phyloP scores from a whole-genome alignment of 1,139 yeast species.

The Protomyces inundatus region DNA sequence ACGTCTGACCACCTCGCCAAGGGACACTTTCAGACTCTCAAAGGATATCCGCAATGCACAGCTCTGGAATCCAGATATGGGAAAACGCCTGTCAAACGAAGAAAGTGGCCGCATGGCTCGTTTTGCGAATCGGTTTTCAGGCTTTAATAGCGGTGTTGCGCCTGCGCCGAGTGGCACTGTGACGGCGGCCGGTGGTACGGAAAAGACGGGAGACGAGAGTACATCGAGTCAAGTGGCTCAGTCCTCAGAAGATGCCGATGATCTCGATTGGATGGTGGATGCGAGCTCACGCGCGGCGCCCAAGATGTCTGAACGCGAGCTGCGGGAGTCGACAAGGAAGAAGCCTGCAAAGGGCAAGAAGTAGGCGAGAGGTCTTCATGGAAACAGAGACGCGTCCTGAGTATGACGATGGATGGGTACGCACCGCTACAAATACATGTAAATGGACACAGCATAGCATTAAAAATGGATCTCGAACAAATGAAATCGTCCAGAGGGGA shows the following conservation, averaged over 20 bases:
- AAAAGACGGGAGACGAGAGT: neutral
- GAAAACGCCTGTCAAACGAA: conserved; percentile 17
- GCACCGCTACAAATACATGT: too few species aligned
- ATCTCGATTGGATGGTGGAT: conserved; percentile 25
- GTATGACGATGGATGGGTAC: too few species aligned
- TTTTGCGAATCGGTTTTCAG: conserved; percentile 24
- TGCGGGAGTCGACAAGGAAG: conserved; percentile 18
- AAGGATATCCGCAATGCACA: conserved; percentile 27
- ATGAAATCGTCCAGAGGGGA: too few species aligned
- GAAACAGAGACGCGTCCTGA: too few species aligned
- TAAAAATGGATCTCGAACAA: too few species aligned
- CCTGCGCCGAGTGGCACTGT: neutral
- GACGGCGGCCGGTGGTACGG: neutral
- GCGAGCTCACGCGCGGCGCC: conserved; percentile 13
- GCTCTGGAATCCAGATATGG: conserved; percentile 26
- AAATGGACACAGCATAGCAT: too few species aligned
- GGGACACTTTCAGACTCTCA: conserved; percentile 21
- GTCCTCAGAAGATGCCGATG: neutral
- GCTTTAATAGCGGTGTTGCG: neutral
- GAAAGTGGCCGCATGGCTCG: conserved; percentile 25
- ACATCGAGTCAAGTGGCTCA: neutral
- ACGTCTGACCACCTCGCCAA: conserved; percentile 27
- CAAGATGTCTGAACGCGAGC: conserved; percentile 19
- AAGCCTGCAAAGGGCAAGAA: conserved; percentile 23
- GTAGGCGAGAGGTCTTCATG: neutral